These are phyloP conservation scores for Diutina scorzettiae DNA, from an alignment of 1,139 yeast species.

Conservation along the genomic window DNA sequence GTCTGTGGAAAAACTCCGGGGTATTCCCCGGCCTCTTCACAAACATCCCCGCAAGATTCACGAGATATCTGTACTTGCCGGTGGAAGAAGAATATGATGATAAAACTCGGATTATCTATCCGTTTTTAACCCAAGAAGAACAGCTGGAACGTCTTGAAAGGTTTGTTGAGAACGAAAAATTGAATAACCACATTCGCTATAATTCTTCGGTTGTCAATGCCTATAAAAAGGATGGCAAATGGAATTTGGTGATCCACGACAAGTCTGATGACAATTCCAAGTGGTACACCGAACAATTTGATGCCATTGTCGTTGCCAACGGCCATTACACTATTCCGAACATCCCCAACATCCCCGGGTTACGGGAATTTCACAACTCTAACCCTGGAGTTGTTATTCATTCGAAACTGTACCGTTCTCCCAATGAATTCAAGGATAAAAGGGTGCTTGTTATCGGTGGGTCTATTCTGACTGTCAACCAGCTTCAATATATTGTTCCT, in stretches of 20 bases:
- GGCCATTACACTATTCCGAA: constrained; percentile 14
- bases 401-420: constrained; percentile 4
- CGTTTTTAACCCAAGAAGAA: constrained; percentile 30
- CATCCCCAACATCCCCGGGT: constrained; percentile 9
- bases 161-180: constrained; percentile 18
- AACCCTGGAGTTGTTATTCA: not conserved
- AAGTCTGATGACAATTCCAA: constrained; percentile 7
- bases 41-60: constrained; percentile 32
- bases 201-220: constrained; percentile 29
- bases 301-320: constrained; percentile 12
- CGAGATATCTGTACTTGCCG: constrained; percentile 29
- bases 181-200: constrained; percentile 23
- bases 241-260: constrained; percentile 29
- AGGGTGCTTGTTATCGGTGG: constrained; percentile 2
- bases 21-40: constrained; percentile 33
- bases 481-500: constrained; percentile 5
- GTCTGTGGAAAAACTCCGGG: constrained; percentile 31
- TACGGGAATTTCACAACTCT: not conserved
- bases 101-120: constrained; percentile 18
- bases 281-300: constrained; percentile 18
- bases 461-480: constrained; percentile 1
- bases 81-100: constrained; percentile 18
- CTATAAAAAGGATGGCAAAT: constrained; percentile 15
- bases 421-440: constrained; percentile 14
- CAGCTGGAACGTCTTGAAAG: constrained; percentile 19